These are phyloP conservation scores for Ecytonucleospora hepatopenaei DNA, from an alignment of 371 early-diverging fungal genomes.

Conservation along the genomic window DNA sequence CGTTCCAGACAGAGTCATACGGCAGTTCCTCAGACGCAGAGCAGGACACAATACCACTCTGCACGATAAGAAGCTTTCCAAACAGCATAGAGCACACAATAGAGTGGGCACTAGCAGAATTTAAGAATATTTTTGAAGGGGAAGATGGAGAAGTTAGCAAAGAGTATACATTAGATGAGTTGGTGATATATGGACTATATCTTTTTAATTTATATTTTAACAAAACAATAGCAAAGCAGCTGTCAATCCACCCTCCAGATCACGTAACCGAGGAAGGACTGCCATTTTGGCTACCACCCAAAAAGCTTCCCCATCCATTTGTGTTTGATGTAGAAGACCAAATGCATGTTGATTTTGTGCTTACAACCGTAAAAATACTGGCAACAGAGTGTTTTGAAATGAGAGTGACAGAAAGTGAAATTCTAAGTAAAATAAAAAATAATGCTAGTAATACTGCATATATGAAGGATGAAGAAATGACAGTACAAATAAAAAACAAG, in stretches of 20 bases:
- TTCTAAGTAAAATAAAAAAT: too few relatives aligned
- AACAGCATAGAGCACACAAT: slow-evolving; percentile 98
- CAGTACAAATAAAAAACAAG: slow-evolving; percentile 65
- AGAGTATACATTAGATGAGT: slow-evolving; percentile 64
- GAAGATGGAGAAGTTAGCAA: slow-evolving; percentile 58
- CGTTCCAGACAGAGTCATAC: slow-evolving; percentile 82
- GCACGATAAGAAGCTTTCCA: slow-evolving; percentile 98
- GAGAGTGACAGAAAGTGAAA: neutral
- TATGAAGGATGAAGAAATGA: slow-evolving; percentile 6
- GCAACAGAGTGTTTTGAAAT: neutral
- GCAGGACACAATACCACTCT: slow-evolving; percentile 92
- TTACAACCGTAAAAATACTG: slow-evolving; percentile 75
- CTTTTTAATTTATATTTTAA: slow-evolving; percentile 42
- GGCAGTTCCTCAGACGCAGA: slow-evolving; percentile 93
- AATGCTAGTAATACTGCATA: neutral
- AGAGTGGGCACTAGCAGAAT: slow-evolving; percentile 87
- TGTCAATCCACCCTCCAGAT: slow-evolving; percentile 61
- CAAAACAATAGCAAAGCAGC: slow-evolving; percentile 41
- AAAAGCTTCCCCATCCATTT: slow-evolving; percentile 74
- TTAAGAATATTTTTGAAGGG: slow-evolving; percentile 72
- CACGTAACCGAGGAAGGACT: slow-evolving; percentile 63
- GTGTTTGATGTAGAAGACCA: slow-evolving; percentile 58
- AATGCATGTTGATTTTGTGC: slow-evolving; percentile 75
- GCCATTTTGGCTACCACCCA: slow-evolving; percentile 95
- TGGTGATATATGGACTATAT: slow-evolving; percentile 62